Conservation (phyloP, 306 rosid species). For the Vicia sativa region DNA sequence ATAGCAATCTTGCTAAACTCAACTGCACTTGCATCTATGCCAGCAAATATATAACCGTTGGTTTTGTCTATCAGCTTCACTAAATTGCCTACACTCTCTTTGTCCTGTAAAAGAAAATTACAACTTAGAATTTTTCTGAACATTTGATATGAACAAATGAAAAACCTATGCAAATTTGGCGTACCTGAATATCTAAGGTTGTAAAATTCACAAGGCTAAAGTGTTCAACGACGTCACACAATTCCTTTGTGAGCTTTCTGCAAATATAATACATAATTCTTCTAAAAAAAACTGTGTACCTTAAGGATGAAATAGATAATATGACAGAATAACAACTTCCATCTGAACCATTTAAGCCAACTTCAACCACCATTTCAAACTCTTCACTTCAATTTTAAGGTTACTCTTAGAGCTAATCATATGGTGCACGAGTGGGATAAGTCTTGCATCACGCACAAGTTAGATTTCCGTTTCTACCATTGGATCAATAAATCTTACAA, state of each 20-base stretch:
- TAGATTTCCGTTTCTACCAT: no score
- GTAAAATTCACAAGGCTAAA: conserved; percentile 75
- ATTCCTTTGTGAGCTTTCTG: conserved; percentile 96
- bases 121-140: conserved; percentile 19
- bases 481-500: no score
- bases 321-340: conserved; percentile 21
- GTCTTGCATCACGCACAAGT: no score
- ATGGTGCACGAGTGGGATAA: no score
- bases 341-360: conserved; percentile 9
- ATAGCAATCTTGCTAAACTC: conserved; percentile 97
- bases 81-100: conserved; percentile 88
- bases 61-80: conserved; percentile 84
- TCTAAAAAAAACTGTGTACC: background rate
- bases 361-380: conserved; percentile 13
- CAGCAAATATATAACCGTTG: conserved; percentile 91
- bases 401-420: background rate
- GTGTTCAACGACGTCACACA: conserved; percentile 83
- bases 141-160: conserved; percentile 3
- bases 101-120: conserved; percentile 68
- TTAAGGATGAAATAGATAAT: conserved; percentile 26
- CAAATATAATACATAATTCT: conserved; percentile 37
- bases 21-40: conserved; percentile 81
- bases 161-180: conserved; percentile 17
- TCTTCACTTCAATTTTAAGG: conserved; percentile 21
- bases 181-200: conserved; percentile 93